Base-by-base conservation (phyloP, 177 flowering plant species). In the Telopea speciosissima region DNA sequence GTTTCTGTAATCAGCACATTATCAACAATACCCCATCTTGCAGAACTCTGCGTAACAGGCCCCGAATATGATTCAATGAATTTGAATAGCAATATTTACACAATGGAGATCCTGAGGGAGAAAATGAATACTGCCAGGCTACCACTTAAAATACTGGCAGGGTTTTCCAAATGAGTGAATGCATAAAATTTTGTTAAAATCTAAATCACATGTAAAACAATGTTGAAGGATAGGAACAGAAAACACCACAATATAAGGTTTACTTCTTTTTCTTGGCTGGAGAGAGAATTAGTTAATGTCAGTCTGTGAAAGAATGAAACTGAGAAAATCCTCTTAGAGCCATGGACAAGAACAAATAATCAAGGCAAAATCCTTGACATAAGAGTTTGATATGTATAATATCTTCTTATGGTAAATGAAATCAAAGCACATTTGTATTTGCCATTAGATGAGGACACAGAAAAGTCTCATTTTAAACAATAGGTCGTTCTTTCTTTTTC, bases 21-120 rank as follows among this genome's bases (percentile, higher is more conserved):
- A 71, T 81, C 54, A 68, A 71, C 24, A 19, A 75, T 25, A 33
- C 62, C 74, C 82, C 81, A 81, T 73, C 79, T 76, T 31, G 69
- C 54, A 36, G 78, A 65, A 10, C 45, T 40, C 68, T 65, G 68
- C 54, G 19, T n/a, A 40, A n/a, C 24, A 40, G 52, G 14, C 9
- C 24, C 26, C 9, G 8, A 65, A 24, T 40, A 65, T 31, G 42
- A 21, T 17, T 28, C 44, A 21, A 11, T 36, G 52, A 17, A 65
- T 19, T 65, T 36, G 14, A 65, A 65, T 16, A 10, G 17, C 1
- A 12, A 23, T 19, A n/a, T 19, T 1, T 3, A 8, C 22, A n/a
- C 11, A 21, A 33, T 33, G 8, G 40, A 33, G 2, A 33, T 33
- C 40, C 5, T 5, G 5, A 7, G 40, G 40, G 40, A 7, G 8